phyloP scores from a whole-genome alignment of 1,284 basidiomycete genomes.

The Austroboletus novae-zelandiae region DNA sequence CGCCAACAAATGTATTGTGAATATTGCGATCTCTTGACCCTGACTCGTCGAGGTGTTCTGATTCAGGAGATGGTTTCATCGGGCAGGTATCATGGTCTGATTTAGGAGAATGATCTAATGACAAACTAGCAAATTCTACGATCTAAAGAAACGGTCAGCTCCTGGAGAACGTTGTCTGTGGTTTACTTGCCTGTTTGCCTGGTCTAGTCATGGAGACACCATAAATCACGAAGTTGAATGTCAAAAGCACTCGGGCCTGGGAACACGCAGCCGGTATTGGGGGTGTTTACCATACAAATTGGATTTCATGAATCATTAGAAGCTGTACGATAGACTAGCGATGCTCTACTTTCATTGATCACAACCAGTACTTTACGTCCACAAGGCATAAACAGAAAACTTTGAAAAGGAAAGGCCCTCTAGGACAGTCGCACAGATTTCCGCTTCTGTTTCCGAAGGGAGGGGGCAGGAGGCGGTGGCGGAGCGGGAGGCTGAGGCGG shows the following conservation, averaged over 20 bases:
- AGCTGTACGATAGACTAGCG: too few species aligned
- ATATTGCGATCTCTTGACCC: not conserved
- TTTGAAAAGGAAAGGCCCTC: not conserved
- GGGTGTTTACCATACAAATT: not conserved
- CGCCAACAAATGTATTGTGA: slow-evolving; percentile 49
- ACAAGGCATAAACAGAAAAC: not conserved
- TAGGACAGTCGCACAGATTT: slow-evolving; percentile 25
- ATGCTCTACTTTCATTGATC: too few species aligned
- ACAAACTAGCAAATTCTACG: slow-evolving; percentile 1
- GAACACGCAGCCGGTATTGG: not conserved
- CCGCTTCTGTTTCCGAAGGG: slow-evolving; percentile 26
- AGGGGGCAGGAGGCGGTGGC: not conserved
- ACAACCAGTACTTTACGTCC: not conserved
- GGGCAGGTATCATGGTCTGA: too few species aligned
- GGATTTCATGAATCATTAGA: too few species aligned
- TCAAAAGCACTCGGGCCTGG: not conserved
- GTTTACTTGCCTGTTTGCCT: not conserved
- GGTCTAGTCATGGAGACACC: slow-evolving; percentile 1
- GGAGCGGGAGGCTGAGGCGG: slow-evolving; percentile 4
- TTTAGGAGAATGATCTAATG: not conserved
- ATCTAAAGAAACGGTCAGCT: slow-evolving; percentile 2
- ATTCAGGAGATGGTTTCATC: too few species aligned
- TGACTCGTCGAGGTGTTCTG: not conserved
- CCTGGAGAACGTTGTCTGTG: not conserved
- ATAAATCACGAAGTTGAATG: not conserved